phyloP scores from a whole-genome alignment of 106 monocot species.

The Phalaenopsis aphrodite region DNA sequence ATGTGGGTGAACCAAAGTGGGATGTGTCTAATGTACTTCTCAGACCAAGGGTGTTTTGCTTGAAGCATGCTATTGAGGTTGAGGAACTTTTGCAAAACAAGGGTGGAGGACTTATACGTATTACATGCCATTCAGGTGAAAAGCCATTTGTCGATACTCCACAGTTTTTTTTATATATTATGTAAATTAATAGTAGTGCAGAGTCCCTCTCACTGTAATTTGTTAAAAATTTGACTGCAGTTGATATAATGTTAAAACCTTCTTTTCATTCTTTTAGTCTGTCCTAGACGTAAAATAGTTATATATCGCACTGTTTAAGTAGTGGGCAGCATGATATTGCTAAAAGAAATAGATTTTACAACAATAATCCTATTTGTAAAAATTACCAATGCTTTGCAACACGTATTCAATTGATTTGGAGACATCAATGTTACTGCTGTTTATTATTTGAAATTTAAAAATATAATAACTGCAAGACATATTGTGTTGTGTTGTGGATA shows the following conservation, averaged over 20 bases:
- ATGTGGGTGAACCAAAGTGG: constrained; percentile 20
- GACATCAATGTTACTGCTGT: not conserved
- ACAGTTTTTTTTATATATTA: not conserved
- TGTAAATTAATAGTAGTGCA: not conserved
- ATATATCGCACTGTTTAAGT: not conserved
- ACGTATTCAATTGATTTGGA: not conserved
- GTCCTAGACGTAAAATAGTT: not conserved
- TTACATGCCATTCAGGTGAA: constrained; percentile 92
- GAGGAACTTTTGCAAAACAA: constrained; percentile 44
- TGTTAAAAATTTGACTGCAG: not conserved
- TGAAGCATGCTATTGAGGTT: constrained; percentile 86
- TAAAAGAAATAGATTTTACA: not conserved
- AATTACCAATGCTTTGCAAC: not conserved
- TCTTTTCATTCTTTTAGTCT: not conserved
- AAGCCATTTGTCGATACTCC: not conserved
- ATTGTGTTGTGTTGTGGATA: not conserved
- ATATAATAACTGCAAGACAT: not conserved
- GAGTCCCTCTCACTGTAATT: not conserved
- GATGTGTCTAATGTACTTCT: constrained; percentile 25
- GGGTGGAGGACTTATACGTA: constrained; percentile 48
- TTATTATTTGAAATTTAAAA: not conserved
- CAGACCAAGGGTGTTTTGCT: constrained; percentile 81
- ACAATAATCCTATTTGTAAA: not conserved
- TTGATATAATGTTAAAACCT: not conserved
- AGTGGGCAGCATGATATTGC: not conserved